phyloP scores from a whole-genome alignment of 768 basidiomycete species.

The Mycena latifolia region DNA sequence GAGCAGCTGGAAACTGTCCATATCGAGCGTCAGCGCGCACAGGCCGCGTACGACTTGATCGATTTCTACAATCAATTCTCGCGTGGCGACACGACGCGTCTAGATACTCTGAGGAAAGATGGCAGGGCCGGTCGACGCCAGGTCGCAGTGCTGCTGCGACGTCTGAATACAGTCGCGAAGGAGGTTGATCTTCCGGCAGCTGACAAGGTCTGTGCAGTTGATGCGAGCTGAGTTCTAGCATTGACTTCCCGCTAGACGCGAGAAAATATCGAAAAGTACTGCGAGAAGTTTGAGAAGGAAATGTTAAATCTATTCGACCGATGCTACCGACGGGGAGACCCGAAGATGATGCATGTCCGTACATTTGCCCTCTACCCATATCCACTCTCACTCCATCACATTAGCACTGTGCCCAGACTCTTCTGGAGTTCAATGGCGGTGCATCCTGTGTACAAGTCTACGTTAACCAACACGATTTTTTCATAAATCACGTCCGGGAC shows the following conservation, averaged over 20 bases:
- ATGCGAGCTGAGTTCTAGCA: not conserved
- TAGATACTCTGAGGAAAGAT: slow-evolving; percentile 87
- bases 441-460: slow-evolving; percentile 97
- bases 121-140: slow-evolving; percentile 90
- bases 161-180: slow-evolving; percentile 89
- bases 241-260: slow-evolving; percentile 68
- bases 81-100: slow-evolving; percentile 78
- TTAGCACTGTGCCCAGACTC: slow-evolving; percentile 96
- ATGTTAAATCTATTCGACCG: slow-evolving; percentile 96
- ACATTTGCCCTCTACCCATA: slow-evolving; percentile 4
- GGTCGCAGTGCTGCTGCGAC: slow-evolving; percentile 87
- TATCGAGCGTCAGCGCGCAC: slow-evolving; percentile 90
- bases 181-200: slow-evolving; percentile 91
- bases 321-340: slow-evolving; percentile 96
- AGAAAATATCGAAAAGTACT: slow-evolving; percentile 95
- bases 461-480: slow-evolving; percentile 99
- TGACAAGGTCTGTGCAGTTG: slow-evolving; percentile 70
- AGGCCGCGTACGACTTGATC: slow-evolving; percentile 94
- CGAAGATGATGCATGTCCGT: slow-evolving; percentile 98
- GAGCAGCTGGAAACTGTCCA: slow-evolving; percentile 97
- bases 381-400: not conserved
- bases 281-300: slow-evolving; percentile 99
- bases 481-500: slow-evolving; percentile 92
- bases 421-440: slow-evolving; percentile 98
- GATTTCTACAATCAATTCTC: slow-evolving; percentile 95